These are phyloP conservation scores for Zasmidium cellare DNA, from an alignment of 2,329 filamentous ascomycete genomes.

Conservation along the genomic window DNA sequence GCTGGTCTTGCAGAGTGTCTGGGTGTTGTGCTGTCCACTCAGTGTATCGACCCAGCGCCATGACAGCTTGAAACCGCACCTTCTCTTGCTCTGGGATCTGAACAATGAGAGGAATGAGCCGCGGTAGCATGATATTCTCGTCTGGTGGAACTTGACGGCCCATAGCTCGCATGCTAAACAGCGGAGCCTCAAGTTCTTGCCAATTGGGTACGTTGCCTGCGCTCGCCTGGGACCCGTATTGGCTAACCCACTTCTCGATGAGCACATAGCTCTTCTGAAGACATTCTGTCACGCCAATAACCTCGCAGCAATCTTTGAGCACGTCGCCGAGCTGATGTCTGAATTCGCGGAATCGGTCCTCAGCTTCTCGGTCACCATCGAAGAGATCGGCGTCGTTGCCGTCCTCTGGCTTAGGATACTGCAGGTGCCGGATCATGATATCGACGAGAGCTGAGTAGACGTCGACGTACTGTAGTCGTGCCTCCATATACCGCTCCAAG, in stretches of 20 bases:
- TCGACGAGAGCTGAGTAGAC: slow-evolving; percentile 89
- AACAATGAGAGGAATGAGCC: slow-evolving; percentile 89
- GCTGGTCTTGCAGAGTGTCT: slow-evolving; percentile 86
- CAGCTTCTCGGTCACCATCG: slow-evolving; percentile 90
- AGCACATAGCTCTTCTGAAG: slow-evolving; percentile 82
- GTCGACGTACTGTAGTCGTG: slow-evolving; percentile 73
- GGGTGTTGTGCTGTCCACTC: slow-evolving; percentile 96
- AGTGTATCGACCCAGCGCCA: slow-evolving; percentile 94
- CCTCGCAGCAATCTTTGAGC: slow-evolving; percentile 93
- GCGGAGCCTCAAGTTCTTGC: slow-evolving; percentile 92
- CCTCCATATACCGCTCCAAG: slow-evolving; percentile 82
- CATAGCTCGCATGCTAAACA: slow-evolving; percentile 95
- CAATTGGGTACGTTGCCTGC: slow-evolving; percentile 81
- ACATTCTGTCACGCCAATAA: slow-evolving; percentile 90
- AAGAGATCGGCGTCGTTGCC: slow-evolving; percentile 76
- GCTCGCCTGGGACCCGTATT: slow-evolving; percentile 74
- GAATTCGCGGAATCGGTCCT: slow-evolving; percentile 97
- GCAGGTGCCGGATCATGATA: slow-evolving; percentile 84
- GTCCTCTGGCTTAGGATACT: slow-evolving; percentile 77
- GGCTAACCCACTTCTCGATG: slow-evolving; percentile 85
- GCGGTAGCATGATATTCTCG: slow-evolving; percentile 81
- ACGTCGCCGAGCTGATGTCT: slow-evolving; percentile 97
- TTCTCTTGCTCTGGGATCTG: slow-evolving; percentile 96
- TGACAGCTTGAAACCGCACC: slow-evolving; percentile 96
- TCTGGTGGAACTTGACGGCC: slow-evolving; percentile 92